Evolutionary conservation across 1,139 yeast species (phyloP), one percentile per base, ranked within the genome.

Genomic region (Candida albicans): DNA sequence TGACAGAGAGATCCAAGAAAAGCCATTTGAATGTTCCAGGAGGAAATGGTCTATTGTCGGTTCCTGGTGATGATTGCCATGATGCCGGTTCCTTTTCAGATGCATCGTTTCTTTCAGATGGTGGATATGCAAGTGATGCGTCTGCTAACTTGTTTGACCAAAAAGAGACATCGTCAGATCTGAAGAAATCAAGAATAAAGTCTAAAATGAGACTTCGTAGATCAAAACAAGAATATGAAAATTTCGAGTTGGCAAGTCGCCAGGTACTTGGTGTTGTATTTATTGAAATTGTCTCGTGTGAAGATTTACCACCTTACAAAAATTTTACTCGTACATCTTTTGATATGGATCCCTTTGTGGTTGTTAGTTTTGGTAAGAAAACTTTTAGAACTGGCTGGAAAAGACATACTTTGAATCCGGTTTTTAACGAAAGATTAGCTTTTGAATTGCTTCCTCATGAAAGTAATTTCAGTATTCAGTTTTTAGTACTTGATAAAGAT

Each of bases 311-410:
- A 2, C 85, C 89, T 0, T 69, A 81, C 37, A 73, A 68, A 45
- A 82, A 79, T 53, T 67, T 79, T 29, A 74, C 79, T 49, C 72
- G 91, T 15, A 80, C 90, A 15, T 84, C 93, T 0, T 93, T 85
- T 57, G 96, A 90, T 61, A 88, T 93, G 95, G 99, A 93, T 58
- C 98, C 99, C 0, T 93, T 91, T 65, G 95, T 91, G 5, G 93
- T 91, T 13, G 84, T 88, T 0, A 84, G 96, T 0, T 89, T 91
- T 62, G 97, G 97, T 10, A 85, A 87, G 57, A 85, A 86, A 51
- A 89, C 95, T 0, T 91, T 82, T 61, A 78, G 96, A 52, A 90
- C 97, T 0, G 84, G 93, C 22, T 86, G 90, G 82, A 79, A 84
- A 54, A 79, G 89, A 26, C 98, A 91, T 58, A 85, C 88, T 1